Evolutionary conservation across 345 rosid species (phyloP).

Genomic region (Brassica nigra): DNA sequence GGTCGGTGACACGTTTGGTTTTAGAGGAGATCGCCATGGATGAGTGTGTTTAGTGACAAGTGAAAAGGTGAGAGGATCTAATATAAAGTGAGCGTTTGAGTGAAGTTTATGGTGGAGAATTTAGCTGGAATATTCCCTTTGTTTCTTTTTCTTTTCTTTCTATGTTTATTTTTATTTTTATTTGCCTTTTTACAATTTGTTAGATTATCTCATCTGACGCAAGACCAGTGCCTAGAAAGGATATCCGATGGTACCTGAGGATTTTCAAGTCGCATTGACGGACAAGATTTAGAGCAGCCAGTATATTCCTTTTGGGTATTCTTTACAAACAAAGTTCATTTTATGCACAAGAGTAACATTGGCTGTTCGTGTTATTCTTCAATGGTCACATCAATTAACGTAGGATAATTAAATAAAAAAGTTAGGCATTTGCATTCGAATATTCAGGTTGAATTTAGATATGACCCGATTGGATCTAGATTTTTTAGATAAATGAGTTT

Average conservation of each 20-base stretch:
- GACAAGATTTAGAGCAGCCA: not conserved
- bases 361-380: not conserved
- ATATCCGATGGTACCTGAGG: slow-evolving; percentile 35
- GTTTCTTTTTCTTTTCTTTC: not conserved
- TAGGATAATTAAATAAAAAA: no score
- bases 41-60: slow-evolving; percentile 13
- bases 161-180: not conserved
- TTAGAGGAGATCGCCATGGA: slow-evolving; percentile 31
- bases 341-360: not conserved
- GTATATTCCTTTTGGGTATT: slow-evolving; percentile 8
- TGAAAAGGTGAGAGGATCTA: slow-evolving; percentile 13
- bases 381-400: no score
- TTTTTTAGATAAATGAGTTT: no score
- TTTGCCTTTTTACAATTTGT: not conserved
- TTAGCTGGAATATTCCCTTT: slow-evolving; percentile 37
- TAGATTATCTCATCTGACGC: not conserved
- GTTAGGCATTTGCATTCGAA: no score
- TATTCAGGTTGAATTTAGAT: no score
- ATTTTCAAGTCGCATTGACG: slow-evolving; percentile 27
- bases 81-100: slow-evolving; percentile 19
- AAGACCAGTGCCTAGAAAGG: slow-evolving; percentile 15
- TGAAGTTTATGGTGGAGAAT: slow-evolving; percentile 16
- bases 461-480: no score
- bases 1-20: slow-evolving; percentile 56
- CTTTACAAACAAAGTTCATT: not conserved